Evolutionary conservation across 177 flowering plant genomes (phyloP), one percentile per base, ranked within the genome.

Genomic region (Tripterygium wilfordii): DNA sequence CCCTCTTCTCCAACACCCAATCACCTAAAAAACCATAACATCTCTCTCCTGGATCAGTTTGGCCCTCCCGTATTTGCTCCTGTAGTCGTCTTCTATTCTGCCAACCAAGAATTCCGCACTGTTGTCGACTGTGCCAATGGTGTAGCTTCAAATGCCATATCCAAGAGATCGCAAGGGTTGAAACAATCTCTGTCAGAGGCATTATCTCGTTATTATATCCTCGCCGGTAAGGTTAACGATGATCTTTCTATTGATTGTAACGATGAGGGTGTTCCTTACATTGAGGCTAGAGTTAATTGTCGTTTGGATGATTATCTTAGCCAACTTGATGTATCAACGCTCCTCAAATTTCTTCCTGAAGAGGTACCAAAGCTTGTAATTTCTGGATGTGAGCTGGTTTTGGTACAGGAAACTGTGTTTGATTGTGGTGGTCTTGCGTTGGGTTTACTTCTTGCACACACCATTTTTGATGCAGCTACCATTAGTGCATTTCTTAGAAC

Each of bases 151-250:
- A n/a, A n/a, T n/a, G n/a, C 15, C 14, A 1, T 28, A 0, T 17
- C 41, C 14, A 26, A 19, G 17, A 40, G 10, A 32, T 22, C 29
- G 3, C 19, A 30, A 2, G 27, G 26, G 10, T 61, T 72, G 0
- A 62, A 65, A 45, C 15, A 47, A 15, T 65, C 77, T 5, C 49
- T 71, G 10, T 63, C 77, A 3, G 42, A 54, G 38, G 51, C 60
- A 12, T 25, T 75, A 12, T 31, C 63, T 2, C 57, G 19, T 1
- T 71, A 52, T 25, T 71, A 60, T 49, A 77, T 72, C 0, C 63
- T 75, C 8, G 80, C 80, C 17, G 80, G 80, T 6, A 43, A 35
- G 17, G 16, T 75, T 51, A 54, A 48, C n/a, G 66, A 56, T 42
- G 59, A 53, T 3, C 52, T 45, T n/a, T 47, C 61, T 8, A 52